Evolutionary conservation across 208 protist species (phyloP).

Genomic region (Trypanosoma theileri): DNA sequence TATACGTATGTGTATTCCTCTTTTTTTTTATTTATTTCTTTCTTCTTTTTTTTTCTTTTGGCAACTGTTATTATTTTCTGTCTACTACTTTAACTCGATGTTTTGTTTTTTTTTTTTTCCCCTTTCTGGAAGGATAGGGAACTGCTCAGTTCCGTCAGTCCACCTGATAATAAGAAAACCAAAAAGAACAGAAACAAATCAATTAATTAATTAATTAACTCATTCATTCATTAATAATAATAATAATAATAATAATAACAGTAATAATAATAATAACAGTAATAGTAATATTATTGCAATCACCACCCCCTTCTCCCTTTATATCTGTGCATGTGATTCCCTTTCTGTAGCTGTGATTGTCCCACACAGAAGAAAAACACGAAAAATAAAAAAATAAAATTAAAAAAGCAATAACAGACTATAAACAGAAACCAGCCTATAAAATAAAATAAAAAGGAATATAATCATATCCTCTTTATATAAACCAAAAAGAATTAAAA

Average conservation of each 20-base stretch:
- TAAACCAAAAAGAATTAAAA: neutral
- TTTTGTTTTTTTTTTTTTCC: neutral
- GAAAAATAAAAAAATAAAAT: neutral
- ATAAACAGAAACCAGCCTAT: neutral
- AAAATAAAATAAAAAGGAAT: slow-evolving; percentile 1
- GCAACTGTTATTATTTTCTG: neutral
- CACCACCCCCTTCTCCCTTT: no score
- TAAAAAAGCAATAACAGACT: neutral
- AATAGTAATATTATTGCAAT: no score
- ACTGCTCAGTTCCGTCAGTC: neutral
- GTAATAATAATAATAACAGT: no score
- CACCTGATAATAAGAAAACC: neutral
- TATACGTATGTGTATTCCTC: neutral
- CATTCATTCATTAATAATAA: no score
- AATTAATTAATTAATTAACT: neutral
- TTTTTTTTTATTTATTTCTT: neutral
- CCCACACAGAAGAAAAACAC: neutral
- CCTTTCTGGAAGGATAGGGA: neutral
- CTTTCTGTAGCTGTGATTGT: no score
- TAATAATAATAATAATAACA: no score
- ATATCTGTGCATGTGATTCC: no score
- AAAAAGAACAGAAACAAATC: neutral
- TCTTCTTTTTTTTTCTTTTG: neutral
- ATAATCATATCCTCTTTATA: neutral
- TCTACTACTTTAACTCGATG: neutral